Base-by-base conservation (phyloP, 768 basidiomycete genomes). In the Lentinula boryana region DNA sequence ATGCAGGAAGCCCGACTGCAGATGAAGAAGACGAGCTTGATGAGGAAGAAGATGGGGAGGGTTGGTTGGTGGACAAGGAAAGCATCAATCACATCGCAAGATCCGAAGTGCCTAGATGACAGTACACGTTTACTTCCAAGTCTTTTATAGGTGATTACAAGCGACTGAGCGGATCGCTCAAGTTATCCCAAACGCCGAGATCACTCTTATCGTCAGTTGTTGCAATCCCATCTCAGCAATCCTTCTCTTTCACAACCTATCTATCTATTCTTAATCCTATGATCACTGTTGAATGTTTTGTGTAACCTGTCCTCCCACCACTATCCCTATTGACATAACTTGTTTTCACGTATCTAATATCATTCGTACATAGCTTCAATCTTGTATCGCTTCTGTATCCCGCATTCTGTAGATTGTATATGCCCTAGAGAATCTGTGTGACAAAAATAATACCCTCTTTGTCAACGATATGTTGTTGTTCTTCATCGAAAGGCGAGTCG, bases 41-140 rank as follows among this genome's bases (percentile, higher is more conserved):
- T 58, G 60, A 69, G 51, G 59, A 72, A 66, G 60, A 74, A 56
- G 67, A 71, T 60, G 43, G 61, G 35, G 69, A 70, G 33, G 69
- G 70, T 12, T 71, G 70, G 70, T 62, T 72, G 58, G 65, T 72
- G 52, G 68, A 69, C 57, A 67, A 69, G 54, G 65, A 70, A n/a
- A 65, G 67, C 12, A 70, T 67, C 46, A 64, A 63, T 3, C 69
- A 64, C 52, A 66, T 71, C 58, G 68, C 68, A 32, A 63, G 69
- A 49, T 66, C 66, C 53, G 70, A 71, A 61, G 64, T 71, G 49
- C 58, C 48, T 4, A 51, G 50, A 33, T 52, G 35, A 60, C 21
- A 38, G 13, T 38, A 5, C 36, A 5, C 16, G 33, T 53, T 53
- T 18, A 6, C 51, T 53, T 53, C 27, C 32, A 21, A 53, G 16